phyloP scores from a whole-genome alignment of 768 basidiomycete genomes.

The Pleurotus platypus region DNA sequence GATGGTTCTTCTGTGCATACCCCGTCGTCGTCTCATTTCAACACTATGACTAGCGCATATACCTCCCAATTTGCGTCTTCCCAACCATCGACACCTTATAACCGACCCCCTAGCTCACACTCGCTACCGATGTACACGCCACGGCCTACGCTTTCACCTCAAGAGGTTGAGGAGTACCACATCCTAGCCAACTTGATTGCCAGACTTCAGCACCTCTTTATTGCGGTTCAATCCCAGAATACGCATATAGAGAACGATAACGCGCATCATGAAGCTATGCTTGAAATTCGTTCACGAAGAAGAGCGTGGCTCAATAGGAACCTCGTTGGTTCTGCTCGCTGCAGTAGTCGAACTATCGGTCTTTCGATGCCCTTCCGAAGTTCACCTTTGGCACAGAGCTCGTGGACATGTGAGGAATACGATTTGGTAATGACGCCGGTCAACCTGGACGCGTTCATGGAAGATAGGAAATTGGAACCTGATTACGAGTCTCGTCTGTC shows the following conservation, averaged over 20 bases:
- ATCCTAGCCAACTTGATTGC: constrained; percentile 26
- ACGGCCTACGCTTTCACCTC: constrained; percentile 24
- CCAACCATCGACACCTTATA: constrained; percentile 6
- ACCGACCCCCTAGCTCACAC: constrained; percentile 13
- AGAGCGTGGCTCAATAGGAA: constrained; percentile 65
- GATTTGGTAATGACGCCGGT: constrained; percentile 15
- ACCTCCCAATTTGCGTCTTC: constrained; percentile 5
- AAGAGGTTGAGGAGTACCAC: constrained; percentile 29
- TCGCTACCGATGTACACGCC: constrained; percentile 21
- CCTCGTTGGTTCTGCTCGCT: constrained; percentile 24
- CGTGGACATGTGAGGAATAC: constrained; percentile 36
- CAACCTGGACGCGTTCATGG: constrained; percentile 4
- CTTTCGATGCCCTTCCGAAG: constrained; percentile 47
- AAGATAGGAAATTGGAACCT: constrained; percentile 11
- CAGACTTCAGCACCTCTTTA: constrained; percentile 37
- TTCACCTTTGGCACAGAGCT: constrained; percentile 43
- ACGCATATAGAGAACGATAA: constrained; percentile 34
- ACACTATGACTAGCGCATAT: constrained; percentile 12
- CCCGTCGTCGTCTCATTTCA: constrained; percentile 31
- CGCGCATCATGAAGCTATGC: constrained; percentile 35
- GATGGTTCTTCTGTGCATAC: constrained; percentile 50
- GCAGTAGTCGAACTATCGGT: constrained; percentile 30
- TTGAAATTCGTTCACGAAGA: constrained; percentile 58
- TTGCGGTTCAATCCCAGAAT: constrained; percentile 38
- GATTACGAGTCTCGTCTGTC: constrained; percentile 9